These are phyloP conservation scores for Chalciporus chontae DNA, from an alignment of 768 basidiomycete species.

Conservation along the genomic window DNA sequence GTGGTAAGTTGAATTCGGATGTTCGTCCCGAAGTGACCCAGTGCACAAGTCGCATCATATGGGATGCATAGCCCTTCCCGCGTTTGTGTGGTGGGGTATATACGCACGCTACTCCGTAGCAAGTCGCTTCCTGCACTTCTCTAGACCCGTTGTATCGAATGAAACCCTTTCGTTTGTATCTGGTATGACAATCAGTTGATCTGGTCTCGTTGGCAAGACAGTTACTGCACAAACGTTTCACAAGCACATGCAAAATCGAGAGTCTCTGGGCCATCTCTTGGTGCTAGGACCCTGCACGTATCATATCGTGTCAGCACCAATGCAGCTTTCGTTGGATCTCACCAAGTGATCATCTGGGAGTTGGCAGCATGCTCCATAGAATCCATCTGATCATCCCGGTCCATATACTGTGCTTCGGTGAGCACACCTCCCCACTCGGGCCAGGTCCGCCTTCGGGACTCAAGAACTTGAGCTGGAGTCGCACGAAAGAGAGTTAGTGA, in stretches of 20 bases:
- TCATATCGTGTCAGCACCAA: not conserved
- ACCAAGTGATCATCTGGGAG: conserved; percentile 51
- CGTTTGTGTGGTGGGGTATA: conserved; percentile 49
- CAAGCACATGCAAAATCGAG: conserved; percentile 56
- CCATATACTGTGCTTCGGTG: conserved; percentile 43
- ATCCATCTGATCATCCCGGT: conserved; percentile 39
- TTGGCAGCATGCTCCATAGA: conserved; percentile 40
- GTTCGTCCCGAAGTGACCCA: conserved; percentile 40
- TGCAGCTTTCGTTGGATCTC: conserved; percentile 1
- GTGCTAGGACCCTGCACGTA: conserved; percentile 54
- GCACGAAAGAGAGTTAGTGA: conserved; percentile 42
- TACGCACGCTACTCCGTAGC: conserved; percentile 54
- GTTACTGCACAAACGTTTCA: conserved; percentile 46
- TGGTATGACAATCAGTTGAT: conserved; percentile 16
- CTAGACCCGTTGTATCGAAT: conserved; percentile 24
- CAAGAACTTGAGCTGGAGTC: conserved; percentile 42
- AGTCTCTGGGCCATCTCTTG: conserved; percentile 43
- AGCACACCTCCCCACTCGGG: conserved; percentile 42
- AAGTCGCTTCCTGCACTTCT: conserved; percentile 32
- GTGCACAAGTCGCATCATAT: conserved; percentile 65
- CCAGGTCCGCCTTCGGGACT: conserved; percentile 37
- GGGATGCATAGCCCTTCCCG: conserved; percentile 50
- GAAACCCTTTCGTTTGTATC: conserved; percentile 29
- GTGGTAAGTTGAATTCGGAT: conserved; percentile 25
- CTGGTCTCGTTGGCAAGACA: not conserved